phyloP scores from a whole-genome alignment of 148 eudicot genomes.

The Diospyros kaki region DNA sequence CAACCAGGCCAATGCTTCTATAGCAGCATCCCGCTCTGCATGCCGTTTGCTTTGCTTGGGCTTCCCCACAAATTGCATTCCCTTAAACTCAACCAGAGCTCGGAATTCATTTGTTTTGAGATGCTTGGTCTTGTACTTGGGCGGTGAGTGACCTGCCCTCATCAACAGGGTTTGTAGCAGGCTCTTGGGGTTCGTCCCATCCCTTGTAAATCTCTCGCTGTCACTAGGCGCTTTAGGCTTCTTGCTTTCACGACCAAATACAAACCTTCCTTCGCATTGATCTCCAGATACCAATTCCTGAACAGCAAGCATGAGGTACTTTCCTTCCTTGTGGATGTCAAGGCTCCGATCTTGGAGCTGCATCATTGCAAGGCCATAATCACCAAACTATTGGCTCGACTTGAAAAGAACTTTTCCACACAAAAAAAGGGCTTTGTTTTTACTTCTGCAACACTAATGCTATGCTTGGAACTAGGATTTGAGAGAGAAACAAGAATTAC shows the following conservation, averaged over 20 bases:
- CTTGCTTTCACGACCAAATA: conserved; percentile 87
- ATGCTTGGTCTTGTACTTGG: conserved; percentile 91
- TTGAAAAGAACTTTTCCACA: not conserved
- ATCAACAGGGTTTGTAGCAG: conserved; percentile 87
- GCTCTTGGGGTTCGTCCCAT: conserved; percentile 92
- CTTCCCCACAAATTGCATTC: conserved; percentile 99
- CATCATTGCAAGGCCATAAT: conserved; percentile 16
- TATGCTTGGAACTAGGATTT: not conserved
- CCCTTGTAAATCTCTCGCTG: conserved; percentile 59
- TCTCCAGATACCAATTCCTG: conserved; percentile 90
- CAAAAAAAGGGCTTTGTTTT: too few species aligned
- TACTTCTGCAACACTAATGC: too few species aligned
- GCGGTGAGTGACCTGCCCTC: conserved; percentile 98
- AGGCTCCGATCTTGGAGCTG: conserved; percentile 85
- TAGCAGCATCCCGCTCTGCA: conserved; percentile 90
- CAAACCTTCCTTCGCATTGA: conserved; percentile 91
- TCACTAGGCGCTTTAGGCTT: conserved; percentile 48
- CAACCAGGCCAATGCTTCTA: conserved; percentile 93
- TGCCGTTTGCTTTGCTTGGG: conserved; percentile 82
- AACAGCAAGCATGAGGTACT: conserved; percentile 86
- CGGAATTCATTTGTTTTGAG: conserved; percentile 91
- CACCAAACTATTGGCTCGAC: not conserved
- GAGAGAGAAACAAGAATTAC: not conserved
- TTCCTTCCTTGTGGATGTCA: conserved; percentile 84
- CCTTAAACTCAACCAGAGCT: conserved; percentile 90